Evolutionary conservation across 2,329 filamentous ascomycete genomes (phyloP).

Genomic region (Decorospora gaudefroyi): DNA sequence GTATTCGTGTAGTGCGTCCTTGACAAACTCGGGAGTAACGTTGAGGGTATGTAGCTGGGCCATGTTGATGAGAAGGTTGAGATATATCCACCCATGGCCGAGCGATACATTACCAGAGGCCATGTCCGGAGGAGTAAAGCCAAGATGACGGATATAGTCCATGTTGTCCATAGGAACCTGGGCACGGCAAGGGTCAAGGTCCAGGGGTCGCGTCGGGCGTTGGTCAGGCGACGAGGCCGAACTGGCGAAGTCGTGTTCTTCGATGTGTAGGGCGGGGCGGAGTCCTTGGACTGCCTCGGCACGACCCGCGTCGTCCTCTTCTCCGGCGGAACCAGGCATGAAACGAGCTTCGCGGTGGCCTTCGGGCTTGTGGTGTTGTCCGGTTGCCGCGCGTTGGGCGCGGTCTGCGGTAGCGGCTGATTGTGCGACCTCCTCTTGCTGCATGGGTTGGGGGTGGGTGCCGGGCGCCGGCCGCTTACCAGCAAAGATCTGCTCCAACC

Average conservation of each 20-base stretch:
- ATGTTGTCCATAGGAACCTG: conserved; percentile 79
- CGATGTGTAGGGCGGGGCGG: conserved; percentile 20
- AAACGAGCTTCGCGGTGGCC: conserved; percentile 55
- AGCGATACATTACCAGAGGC: conserved; percentile 59
- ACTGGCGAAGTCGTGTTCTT: conserved; percentile 36
- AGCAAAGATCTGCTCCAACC: conserved; percentile 80
- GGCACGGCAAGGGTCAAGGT: conserved; percentile 76
- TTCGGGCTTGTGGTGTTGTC: conserved; percentile 44
- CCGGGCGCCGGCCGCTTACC: conserved; percentile 61
- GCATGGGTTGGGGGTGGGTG: conserved; percentile 56
- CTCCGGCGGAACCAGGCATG: conserved; percentile 38
- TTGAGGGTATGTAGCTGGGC: conserved; percentile 85
- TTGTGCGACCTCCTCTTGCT: conserved; percentile 62
- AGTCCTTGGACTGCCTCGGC: conserved; percentile 27
- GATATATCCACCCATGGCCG: conserved; percentile 79
- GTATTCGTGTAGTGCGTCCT: conserved; percentile 69
- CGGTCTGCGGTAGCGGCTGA: conserved; percentile 57
- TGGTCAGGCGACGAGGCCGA: conserved; percentile 63
- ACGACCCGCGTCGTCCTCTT: conserved; percentile 19
- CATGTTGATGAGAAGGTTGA: conserved; percentile 79
- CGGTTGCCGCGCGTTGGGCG: conserved; percentile 48
- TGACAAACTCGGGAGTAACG: conserved; percentile 77
- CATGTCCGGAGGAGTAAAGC: conserved; percentile 65
- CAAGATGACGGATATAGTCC: conserved; percentile 76
- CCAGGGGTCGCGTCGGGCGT: conserved; percentile 73